Percentiles rank a stretch among this genome's conserved stretches.
Evolutionary conservation across 2,329 filamentous ascomycete species (phyloP).

Genomic region (Colletotrichum musicola): DNA sequence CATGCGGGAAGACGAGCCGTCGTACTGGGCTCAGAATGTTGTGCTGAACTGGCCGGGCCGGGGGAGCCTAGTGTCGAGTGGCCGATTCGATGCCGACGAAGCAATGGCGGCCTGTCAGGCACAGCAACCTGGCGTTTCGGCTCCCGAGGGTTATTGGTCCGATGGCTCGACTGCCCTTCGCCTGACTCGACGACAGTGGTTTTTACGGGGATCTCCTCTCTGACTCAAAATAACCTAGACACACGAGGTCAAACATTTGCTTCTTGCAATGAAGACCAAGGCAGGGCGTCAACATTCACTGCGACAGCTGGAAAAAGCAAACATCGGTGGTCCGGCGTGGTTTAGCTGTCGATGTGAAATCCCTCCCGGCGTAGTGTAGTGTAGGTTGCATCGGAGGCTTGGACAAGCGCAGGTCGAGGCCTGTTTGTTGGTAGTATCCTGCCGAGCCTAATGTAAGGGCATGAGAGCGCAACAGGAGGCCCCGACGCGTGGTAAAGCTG

Average conservation of each 20-base stretch:
- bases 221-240: conserved; percentile 6
- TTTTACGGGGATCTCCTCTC: neutral
- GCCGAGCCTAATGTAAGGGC: too few species aligned
- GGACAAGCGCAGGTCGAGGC: too few species aligned
- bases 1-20: conserved; percentile 3
- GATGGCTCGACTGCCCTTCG: conserved; percentile 4
- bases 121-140: conserved; percentile 5
- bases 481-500: neutral
- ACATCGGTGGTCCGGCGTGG: neutral
- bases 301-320: conserved; percentile 8
- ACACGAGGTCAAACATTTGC: conserved; percentile 7
- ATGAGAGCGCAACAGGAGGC: neutral
- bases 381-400: too few species aligned
- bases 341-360: neutral
- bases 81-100: conserved; percentile 3
- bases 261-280: conserved; percentile 16
- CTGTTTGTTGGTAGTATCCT: too few species aligned
- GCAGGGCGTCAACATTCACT: conserved; percentile 9
- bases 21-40: conserved; percentile 3
- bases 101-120: conserved; percentile 5
- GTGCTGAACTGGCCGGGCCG: conserved; percentile 12
- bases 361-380: too few species aligned
- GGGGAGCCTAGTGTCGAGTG: conserved; percentile 14
- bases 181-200: conserved; percentile 16
- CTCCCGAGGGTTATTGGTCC: conserved; percentile 1